Evolutionary conservation across 2,329 filamentous ascomycete genomes (phyloP).

Genomic region (Eutypa lata): DNA sequence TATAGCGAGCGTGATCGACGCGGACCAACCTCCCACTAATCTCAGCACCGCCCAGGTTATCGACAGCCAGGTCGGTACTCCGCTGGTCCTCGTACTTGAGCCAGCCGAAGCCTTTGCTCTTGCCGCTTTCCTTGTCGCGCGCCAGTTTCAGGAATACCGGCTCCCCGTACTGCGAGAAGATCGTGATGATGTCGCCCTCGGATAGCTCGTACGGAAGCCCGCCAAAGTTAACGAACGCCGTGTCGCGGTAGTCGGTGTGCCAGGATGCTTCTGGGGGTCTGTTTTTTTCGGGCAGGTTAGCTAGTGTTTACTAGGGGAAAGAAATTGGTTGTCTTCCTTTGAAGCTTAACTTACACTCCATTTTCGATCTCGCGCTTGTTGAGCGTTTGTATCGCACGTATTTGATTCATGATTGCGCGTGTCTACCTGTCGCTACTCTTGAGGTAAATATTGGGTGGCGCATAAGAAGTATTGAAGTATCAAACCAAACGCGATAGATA

Average conservation of each 20-base stretch:
- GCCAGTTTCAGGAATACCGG: conserved; percentile 89
- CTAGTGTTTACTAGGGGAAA: background rate
- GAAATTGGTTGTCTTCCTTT: too few relatives aligned
- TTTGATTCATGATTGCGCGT: conserved; percentile 73
- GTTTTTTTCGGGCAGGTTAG: conserved; percentile 19
- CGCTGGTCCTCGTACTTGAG: conserved; percentile 98
- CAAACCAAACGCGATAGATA: background rate
- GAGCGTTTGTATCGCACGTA: conserved; percentile 85
- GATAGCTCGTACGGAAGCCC: conserved; percentile 88
- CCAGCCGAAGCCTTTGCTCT: conserved; percentile 91
- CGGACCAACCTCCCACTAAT: conserved; percentile 76
- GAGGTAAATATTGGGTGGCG: background rate
- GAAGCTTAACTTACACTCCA: conserved; percentile 70
- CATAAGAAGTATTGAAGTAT: background rate
- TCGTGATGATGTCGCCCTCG: conserved; percentile 92
- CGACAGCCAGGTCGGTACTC: conserved; percentile 91
- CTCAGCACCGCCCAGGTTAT: conserved; percentile 86
- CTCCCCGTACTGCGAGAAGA: conserved; percentile 96
- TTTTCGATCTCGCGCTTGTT: conserved; percentile 94
- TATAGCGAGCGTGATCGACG: conserved; percentile 93
- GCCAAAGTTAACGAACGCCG: conserved; percentile 94
- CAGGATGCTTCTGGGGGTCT: conserved; percentile 85
- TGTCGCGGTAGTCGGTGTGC: conserved; percentile 97
- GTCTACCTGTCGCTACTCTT: background rate
- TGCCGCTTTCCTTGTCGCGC: conserved; percentile 94